Evolutionary conservation across 345 rosid species (phyloP).

Genomic region (Clarkia xantiana): DNA sequence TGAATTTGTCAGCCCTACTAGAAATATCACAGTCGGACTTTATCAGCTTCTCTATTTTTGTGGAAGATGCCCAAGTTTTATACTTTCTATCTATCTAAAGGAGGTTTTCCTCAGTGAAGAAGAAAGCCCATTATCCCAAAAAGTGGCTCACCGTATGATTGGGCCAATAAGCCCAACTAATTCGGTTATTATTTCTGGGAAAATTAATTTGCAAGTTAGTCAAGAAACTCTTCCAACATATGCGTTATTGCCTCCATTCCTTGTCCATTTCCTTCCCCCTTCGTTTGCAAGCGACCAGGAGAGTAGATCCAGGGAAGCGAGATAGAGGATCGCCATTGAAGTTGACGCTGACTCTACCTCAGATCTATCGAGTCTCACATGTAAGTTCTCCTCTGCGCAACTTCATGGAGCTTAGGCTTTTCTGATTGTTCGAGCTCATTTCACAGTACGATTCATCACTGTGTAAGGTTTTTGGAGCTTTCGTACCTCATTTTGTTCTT

Average conservation of each 20-base stretch:
- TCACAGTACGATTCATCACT: too few relatives aligned
- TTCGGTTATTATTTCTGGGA: not conserved
- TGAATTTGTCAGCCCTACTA: too few relatives aligned
- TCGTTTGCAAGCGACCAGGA: not conserved
- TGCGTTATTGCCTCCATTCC: not conserved
- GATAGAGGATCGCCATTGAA: conserved; percentile 1
- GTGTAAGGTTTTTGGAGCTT: too few relatives aligned
- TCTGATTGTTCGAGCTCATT: not conserved
- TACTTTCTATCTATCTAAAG: too few relatives aligned
- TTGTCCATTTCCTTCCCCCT: not conserved
- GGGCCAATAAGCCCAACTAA: too few relatives aligned
- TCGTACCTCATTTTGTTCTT: too few relatives aligned
- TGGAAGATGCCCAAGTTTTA: too few relatives aligned
- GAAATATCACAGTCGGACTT: too few relatives aligned
- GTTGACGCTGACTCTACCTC: not conserved
- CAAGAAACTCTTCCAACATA: not conserved
- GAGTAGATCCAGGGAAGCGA: not conserved
- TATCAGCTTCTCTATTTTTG: too few relatives aligned
- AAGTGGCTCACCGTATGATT: too few relatives aligned
- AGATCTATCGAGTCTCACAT: not conserved
- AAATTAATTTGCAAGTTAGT: not conserved
- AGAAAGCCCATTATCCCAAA: too few relatives aligned
- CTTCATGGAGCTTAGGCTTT: conserved; percentile 2
- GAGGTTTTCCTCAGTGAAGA: too few relatives aligned
- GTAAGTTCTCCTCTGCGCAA: not conserved